Conservation (phyloP, 768 basidiomycete genomes). For the Amanita rimosa region DNA sequence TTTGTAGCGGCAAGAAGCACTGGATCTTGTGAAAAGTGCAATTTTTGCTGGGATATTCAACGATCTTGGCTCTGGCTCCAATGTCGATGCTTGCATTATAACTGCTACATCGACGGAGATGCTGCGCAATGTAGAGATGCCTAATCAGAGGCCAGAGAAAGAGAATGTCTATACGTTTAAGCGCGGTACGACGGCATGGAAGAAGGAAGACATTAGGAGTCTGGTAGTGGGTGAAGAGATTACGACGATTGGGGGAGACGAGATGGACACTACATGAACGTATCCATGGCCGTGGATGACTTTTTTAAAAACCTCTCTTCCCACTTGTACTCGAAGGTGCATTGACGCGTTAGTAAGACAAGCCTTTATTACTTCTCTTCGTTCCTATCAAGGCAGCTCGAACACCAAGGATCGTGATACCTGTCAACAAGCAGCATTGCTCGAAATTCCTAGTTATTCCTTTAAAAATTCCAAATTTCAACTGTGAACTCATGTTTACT, state of each 20-base stretch:
- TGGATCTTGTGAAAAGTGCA: slow-evolving; percentile 74
- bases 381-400: no score
- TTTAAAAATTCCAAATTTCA: no score
- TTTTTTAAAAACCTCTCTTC: no score
- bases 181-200: slow-evolving; percentile 83
- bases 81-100: slow-evolving; percentile 95
- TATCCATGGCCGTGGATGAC: no score
- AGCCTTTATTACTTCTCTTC: no score
- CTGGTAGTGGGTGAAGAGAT: slow-evolving; percentile 67
- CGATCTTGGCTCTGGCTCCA: slow-evolving; percentile 97
- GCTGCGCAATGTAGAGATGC: slow-evolving; percentile 89
- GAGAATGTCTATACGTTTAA: slow-evolving; percentile 67
- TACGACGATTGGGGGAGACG: slow-evolving; percentile 44
- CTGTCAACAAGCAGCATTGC: no score
- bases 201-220: slow-evolving; percentile 63
- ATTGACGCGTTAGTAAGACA: no score
- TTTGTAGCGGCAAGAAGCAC: slow-evolving; percentile 64
- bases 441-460: no score
- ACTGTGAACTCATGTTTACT: no score
- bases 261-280: slow-evolving; percentile 83
- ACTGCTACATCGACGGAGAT: slow-evolving; percentile 80
- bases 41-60: slow-evolving; percentile 98
- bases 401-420: no score
- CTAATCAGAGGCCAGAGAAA: slow-evolving; percentile 75
- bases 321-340: no score